Base-by-base conservation (phyloP, 768 basidiomycete genomes). In the Trametes gibbosa region DNA sequence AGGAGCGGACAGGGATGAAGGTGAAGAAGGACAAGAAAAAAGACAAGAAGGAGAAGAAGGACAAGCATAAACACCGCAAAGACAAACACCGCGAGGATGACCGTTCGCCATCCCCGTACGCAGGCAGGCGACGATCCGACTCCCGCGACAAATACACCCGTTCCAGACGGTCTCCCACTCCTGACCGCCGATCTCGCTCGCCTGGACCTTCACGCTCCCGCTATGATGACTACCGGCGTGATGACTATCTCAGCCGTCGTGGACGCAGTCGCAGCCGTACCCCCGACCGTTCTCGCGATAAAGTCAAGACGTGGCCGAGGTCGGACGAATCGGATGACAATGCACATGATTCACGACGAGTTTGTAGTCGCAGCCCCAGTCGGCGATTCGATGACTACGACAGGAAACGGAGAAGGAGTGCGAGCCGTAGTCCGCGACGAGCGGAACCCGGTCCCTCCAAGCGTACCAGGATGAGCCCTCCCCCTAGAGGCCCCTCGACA, bases 1-100 rank as follows among this genome's bases (percentile, higher is more conserved):
- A 91, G 71, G 84, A 89, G 70, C 80, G 85, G 39, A 86, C 86
- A 53, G 92, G 92, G n/a, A 84, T 92, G 50, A 87, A 88, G 67
- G 79, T 84, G 5, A 89, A 90, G 76, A 88, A 88, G 69, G 85
- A 86, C 58, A 88, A 89, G 70, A 79, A 81, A 65, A 80, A 85
- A 50, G 78, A 83, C 54, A 84, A 81, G 58, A 85, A 85, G 63
- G 80, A 78, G 64, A 82, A 86, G 68, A 82, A 79, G 67, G 81
- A 77, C 54, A 74, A 74, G 55, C 73, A 69, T 52, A 72, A 70
- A 52, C 62, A 63, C 43, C 37, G 46, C 29, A 68, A 67, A 46
- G 69, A 67, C 52, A 67, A 69, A 59, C 70, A 69, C 25, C 57
- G 64, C 25, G 69, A 65, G 57, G 54, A 61, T 19, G 56, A 54